Percentiles rank a stretch among this genome's conserved stretches.
Conservation (phyloP, 129 eudicot species). For the Flaveria robusta region DNA sequence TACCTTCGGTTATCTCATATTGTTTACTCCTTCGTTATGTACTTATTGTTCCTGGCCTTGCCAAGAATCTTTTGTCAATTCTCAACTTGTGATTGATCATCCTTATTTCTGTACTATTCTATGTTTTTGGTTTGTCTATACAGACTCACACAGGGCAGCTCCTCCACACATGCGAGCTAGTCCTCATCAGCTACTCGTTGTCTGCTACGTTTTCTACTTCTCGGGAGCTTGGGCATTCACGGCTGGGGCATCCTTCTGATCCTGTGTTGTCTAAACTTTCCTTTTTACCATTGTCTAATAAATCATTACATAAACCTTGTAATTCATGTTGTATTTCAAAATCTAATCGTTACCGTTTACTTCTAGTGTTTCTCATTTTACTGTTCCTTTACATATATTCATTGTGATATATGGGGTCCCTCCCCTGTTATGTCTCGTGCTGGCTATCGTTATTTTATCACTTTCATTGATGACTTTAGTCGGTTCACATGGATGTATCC, state of each 20-base stretch:
- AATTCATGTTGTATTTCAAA: not conserved
- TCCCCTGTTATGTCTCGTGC: no score
- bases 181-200: not conserved
- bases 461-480: no score
- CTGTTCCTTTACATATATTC: no score
- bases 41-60: not conserved
- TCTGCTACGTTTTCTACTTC: not conserved
- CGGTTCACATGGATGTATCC: no score
- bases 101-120: not conserved
- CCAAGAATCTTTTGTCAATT: not conserved
- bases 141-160: not conserved
- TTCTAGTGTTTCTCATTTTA: not conserved
- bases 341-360: not conserved
- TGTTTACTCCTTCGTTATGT: not conserved
- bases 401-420: no score
- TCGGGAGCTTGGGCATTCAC: not conserved
- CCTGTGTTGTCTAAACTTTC: not conserved
- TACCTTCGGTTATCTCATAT: not conserved
- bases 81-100: not conserved
- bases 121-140: not conserved
- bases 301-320: not conserved
- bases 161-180: not conserved
- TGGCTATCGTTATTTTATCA: no score
- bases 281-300: no score
- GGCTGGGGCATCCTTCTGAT: not conserved